Evolutionary conservation across 164 flowering plant species (phyloP).

Genomic region (Liquidambar formosana): DNA sequence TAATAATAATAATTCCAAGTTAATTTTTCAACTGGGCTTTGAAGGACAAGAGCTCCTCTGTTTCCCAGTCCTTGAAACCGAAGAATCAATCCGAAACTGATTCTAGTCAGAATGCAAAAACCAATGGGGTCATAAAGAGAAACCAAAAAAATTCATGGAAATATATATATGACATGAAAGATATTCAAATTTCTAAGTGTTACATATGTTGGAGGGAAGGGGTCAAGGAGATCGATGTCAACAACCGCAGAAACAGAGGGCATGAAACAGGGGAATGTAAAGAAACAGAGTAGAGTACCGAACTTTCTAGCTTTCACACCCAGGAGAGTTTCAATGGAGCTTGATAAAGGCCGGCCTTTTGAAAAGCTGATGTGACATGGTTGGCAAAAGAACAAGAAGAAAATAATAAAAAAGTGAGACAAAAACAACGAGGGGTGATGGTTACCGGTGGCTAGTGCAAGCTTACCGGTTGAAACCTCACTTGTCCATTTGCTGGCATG

Average conservation of each 20-base stretch:
- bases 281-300: not conserved
- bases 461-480: no score
- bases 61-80: not conserved
- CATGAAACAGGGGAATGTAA: conserved; percentile 2
- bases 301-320: not conserved
- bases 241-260: not conserved
- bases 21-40: not conserved
- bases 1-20: not conserved
- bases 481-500: no score
- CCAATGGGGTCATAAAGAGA: no score
- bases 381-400: not conserved
- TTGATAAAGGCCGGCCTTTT: no score
- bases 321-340: not conserved
- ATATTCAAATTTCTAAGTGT: no score
- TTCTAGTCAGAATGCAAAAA: no score
- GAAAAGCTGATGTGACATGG: not conserved
- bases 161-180: no score
- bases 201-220: not conserved
- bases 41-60: not conserved
- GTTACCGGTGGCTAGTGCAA: no score
- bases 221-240: not conserved
- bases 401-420: not conserved
- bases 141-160: no score
- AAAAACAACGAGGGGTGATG: not conserved
- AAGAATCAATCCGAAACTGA: not conserved